Evolutionary conservation across 495 filamentous ascomycete species (phyloP), one percentile per base, ranked within the genome.

Genomic region (Hypoxylon cercidicola): DNA sequence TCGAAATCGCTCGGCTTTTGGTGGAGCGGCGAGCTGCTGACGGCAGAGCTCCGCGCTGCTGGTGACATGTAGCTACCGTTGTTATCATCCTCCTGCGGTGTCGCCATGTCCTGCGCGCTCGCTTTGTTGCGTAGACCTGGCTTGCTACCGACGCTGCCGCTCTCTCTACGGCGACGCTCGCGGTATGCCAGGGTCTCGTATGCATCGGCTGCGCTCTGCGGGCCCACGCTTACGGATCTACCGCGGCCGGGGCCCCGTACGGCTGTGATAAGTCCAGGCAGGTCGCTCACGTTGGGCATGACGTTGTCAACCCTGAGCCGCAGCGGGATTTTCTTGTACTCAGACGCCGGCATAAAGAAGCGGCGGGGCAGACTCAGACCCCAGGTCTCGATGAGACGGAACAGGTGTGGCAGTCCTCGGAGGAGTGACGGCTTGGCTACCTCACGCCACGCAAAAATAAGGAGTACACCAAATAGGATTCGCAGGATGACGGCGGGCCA

Each of bases 121-220:
- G 13, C 43, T 47, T 60, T 69, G 35, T 47, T 61, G 21, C 55
- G 48, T 48, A 72, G 40, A 44, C 70, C 76, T n/a, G 62, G 13
- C 52, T 74, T 76, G 37, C 69, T 69, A 8, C 43, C 59, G 5
- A 23, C 49, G 15, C 65, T 63, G n/a, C 88, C 78, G 66, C 90
- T 97, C 72, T 97, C 91, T 39, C 91, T 81, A 65, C 93, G 82
- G 63, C 85, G 85, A 67, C 92, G 87, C 72, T 96, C 91, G 2
- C 93, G 86, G 69, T 94, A 97, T n/a, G 95, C 95, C 18, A 98
- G 78, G 15, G 92, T 93, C 78, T 99, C 95, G 71, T 97, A 97
- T 6, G 93, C 95, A 74, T 99, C 95, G 2, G 95, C 95, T 57
- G 90, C 92, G 21, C 93, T 97, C 76, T 98, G 95, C 5, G 95